These are phyloP conservation scores for Sporobolomyces pararoseus DNA, from an alignment of 768 basidiomycete genomes.

Conservation along the genomic window DNA sequence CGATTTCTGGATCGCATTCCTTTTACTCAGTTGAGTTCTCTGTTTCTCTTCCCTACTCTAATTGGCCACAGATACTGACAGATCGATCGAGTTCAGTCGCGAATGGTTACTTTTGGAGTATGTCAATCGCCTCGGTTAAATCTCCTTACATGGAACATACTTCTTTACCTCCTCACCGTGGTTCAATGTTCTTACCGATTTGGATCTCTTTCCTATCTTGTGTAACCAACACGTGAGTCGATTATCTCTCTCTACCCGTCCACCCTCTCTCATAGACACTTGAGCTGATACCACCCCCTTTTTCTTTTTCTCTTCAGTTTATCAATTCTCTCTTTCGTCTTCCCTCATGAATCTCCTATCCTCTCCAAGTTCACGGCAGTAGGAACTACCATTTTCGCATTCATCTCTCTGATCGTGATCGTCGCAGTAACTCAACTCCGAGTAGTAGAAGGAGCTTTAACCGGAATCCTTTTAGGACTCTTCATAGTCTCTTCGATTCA, in stretches of 20 bases:
- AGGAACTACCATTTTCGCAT: constrained; percentile 5
- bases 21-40: constrained; percentile 26
- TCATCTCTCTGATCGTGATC: constrained; percentile 31
- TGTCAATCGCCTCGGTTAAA: constrained; percentile 22
- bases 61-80: not conserved
- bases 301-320: not conserved
- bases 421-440: constrained; percentile 39
- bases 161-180: constrained; percentile 29
- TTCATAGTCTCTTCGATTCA: constrained; percentile 24
- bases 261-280: too few relatives aligned
- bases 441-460: constrained; percentile 32
- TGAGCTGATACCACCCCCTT: not conserved
- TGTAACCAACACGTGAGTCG: constrained; percentile 24
- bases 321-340: constrained; percentile 33
- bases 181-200: constrained; percentile 32
- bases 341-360: constrained; percentile 36
- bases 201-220: constrained; percentile 27
- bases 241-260: not conserved
- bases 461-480: constrained; percentile 32
- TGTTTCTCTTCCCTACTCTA: not conserved
- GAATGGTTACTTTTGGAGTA: constrained; percentile 34
- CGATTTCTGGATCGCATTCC: constrained; percentile 13
- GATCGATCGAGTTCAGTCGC: constrained; percentile 2
- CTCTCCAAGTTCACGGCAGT: constrained; percentile 31
- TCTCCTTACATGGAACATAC: constrained; percentile 27